A percentile compares a stretch with the other conserved stretches of the same genome.
Conservation (phyloP, 1,139 yeast genomes). For the Candida glucosophila region DNA sequence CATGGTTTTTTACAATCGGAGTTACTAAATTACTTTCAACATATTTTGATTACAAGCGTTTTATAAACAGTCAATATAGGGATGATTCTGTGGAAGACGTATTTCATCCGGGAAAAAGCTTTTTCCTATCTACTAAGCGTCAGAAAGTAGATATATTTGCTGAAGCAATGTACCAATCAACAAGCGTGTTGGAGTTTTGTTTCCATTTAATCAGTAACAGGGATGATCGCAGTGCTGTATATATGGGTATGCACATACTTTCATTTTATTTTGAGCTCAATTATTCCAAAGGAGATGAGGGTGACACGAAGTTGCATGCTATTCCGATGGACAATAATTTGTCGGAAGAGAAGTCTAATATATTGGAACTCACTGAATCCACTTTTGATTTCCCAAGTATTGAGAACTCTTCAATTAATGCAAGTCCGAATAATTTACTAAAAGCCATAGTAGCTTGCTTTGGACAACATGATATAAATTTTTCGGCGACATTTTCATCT, state of each 20-base stretch:
- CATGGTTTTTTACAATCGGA: conserved; percentile 27
- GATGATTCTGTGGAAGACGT: no score
- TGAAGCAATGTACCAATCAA: conserved; percentile 11
- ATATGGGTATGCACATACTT: conserved; percentile 22
- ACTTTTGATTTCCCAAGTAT: conserved; percentile 5
- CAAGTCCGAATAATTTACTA: conserved; percentile 8
- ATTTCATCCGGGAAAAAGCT: no score
- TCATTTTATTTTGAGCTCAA: conserved; percentile 13
- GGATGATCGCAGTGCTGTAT: conserved; percentile 12
- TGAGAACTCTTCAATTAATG: no score
- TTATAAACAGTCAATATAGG: no score
- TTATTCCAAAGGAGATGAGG: no score
- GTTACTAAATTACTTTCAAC: conserved; percentile 16
- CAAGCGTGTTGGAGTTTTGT: conserved; percentile 13
- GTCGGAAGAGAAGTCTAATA: no score
- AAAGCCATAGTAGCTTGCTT: conserved; percentile 13
- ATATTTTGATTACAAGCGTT: conserved; percentile 16
- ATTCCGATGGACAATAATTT: no score
- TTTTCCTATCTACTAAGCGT: conserved; percentile 10
- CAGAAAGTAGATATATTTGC: conserved; percentile 13
- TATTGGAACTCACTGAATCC: no score
- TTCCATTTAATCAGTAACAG: conserved; percentile 10
- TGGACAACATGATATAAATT: conserved; percentile 14
- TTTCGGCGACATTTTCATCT: conserved; percentile 30
- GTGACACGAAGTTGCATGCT: no score